These are phyloP conservation scores for Zasmidium citrigriseum DNA, from an alignment of 2,329 filamentous ascomycete species.

Conservation along the genomic window DNA sequence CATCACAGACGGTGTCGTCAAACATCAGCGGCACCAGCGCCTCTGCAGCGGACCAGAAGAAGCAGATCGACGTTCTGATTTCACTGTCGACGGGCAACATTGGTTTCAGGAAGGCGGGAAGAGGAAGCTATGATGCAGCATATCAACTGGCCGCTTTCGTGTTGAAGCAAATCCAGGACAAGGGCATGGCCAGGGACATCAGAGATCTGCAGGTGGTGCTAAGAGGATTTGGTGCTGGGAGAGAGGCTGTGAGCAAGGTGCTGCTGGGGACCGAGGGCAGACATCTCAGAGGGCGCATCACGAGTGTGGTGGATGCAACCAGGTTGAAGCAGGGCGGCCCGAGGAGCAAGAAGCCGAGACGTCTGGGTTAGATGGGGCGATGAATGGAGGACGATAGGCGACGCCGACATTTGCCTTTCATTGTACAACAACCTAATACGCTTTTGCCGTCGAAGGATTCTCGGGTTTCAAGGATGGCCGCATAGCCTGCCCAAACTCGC, in stretches of 20 bases:
- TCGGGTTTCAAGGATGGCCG: too few relatives aligned
- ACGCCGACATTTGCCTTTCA: too few relatives aligned
- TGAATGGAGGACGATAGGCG: too few relatives aligned
- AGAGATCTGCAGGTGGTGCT: conserved; percentile 75
- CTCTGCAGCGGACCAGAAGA: conserved; percentile 53
- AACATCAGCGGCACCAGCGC: conserved; percentile 28
- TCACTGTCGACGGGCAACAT: conserved; percentile 82
- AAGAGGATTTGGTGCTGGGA: conserved; percentile 80
- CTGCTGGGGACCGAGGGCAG: conserved; percentile 83
- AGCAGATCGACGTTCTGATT: conserved; percentile 65
- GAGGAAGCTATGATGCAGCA: conserved; percentile 84
- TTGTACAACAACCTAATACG: too few relatives aligned
- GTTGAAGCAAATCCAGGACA: conserved; percentile 80
- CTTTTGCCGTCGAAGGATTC: too few relatives aligned
- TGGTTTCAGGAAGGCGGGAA: conserved; percentile 81
- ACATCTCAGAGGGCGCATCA: conserved; percentile 71
- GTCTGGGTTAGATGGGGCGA: conserved; percentile 60
- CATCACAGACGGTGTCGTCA: conserved; percentile 28
- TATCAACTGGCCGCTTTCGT: conserved; percentile 87
- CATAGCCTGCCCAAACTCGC: too few relatives aligned
- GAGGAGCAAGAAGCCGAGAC: conserved; percentile 79
- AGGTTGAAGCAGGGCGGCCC: conserved; percentile 95
- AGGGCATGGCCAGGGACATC: conserved; percentile 75
- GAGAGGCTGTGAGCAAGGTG: conserved; percentile 88
- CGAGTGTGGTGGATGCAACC: conserved; percentile 80